Base-by-base conservation (phyloP, 1,139 yeast genomes). In the Sugiyamaella castrensis region DNA sequence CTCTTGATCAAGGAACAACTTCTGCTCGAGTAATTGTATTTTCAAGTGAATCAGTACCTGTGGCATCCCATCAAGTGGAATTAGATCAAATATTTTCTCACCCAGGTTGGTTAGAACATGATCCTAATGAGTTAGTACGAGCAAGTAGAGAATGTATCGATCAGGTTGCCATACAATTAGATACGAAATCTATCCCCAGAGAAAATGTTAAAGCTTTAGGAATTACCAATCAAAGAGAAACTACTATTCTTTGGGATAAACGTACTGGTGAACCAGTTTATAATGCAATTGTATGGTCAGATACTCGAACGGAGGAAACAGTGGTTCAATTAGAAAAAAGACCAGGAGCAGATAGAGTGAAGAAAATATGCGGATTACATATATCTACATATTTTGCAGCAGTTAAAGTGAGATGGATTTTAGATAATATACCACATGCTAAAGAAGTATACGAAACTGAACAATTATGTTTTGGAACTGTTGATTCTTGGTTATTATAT, bases 201-300 rank as follows among this genome's bases (percentile, higher is more conserved):
- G 54, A 55, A 29, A 58, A 60, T 45, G 68, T 71, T 47, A 63
- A 64, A 54, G 71, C 68, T 15, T 77, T 91, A 58, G 96, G 97
- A 40, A 80, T 91, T 60, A 94, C 97, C 53, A 91, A 89, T 71
- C 94, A 91, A 92, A 81, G 98, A 66, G 97, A 91, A 70, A 89
- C 98, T 40, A 85, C 96, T 30, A 79, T 91, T 51, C 84, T 91
- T 46, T 91, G 97, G 97, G 84, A 88, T 50, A 77, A 82, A 59
- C 75, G 75, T 51, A 88, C 97, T 1, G 97, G 97, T 41, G 74
- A 77, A 59, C 94, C 97, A 1, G 76, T 87, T 50, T 77, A 84
- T 65, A 83, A 86, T 63, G 97, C 97, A 65, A 87, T 91, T 65
- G 95, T 92, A 43, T 91, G 98, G 98, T 87, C 94, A 53, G 98